These are phyloP conservation scores for Helianthus annuus DNA, from an alignment of 129 eudicot genomes.

Conservation along the genomic window DNA sequence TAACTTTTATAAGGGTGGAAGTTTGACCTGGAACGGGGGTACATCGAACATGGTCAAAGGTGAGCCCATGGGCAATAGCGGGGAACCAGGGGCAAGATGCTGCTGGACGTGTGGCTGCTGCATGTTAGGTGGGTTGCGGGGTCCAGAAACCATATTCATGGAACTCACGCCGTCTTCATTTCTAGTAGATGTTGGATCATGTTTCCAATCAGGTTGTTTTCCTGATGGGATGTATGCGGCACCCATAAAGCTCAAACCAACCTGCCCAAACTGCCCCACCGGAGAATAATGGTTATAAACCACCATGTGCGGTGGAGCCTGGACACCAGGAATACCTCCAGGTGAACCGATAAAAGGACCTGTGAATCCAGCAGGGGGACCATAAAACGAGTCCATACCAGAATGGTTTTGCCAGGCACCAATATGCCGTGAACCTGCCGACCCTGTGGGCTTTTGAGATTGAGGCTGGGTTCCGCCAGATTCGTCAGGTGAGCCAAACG, in stretches of 20 bases:
- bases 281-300: constrained; percentile 96
- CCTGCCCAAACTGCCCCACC: constrained; percentile 94
- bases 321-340: constrained; percentile 85
- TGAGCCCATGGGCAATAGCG: constrained; percentile 72
- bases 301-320: constrained; percentile 90
- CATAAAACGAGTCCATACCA: constrained; percentile 78
- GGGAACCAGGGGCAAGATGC: constrained; percentile 88
- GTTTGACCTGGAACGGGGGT: constrained; percentile 85
- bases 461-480: constrained; percentile 73
- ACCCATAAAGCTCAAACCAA: constrained; percentile 98
- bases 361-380: constrained; percentile 75
- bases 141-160: constrained; percentile 58
- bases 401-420: constrained; percentile 91
- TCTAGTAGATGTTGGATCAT: constrained; percentile 61
- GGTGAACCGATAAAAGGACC: constrained; percentile 85
- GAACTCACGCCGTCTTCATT: constrained; percentile 59
- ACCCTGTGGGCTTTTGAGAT: constrained; percentile 49
- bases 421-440: constrained; percentile 64
- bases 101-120: constrained; percentile 58
- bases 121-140: constrained; percentile 56
- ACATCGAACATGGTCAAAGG: constrained; percentile 89
- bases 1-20: neutral
- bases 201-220: constrained; percentile 97
- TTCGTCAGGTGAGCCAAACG: constrained; percentile 76
- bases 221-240: constrained; percentile 84